Base-by-base conservation (phyloP, 176 grass and related monocot genomes). In the Thinopyrum elongatum region DNA sequence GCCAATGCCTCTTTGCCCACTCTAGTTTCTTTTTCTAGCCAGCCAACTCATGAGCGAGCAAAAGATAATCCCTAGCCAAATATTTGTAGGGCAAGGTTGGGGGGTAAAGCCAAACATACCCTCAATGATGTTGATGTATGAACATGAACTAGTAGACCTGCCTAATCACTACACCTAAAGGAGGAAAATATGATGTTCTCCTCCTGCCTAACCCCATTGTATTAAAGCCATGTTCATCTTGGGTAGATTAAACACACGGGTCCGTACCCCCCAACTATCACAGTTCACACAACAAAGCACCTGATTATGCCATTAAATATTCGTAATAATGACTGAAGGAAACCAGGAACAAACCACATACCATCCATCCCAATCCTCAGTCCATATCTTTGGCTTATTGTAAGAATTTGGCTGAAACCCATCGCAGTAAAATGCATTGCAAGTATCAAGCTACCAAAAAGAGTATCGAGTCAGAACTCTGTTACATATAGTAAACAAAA, bases 311-410 rank as follows among this genome's bases (percentile, higher is more conserved):
- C 70, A 15, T 6, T 61, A 74, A 80, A 21, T 65, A 25, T 73
- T 65, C 55, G 74, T 34, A 12, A 5, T 61, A 31, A 34, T 29
- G 23, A 47, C 21, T 25, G 10, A 75, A 59, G 29, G 25, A 76
- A 84, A 78, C 41, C 26, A 72, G 35, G 55, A 64, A 80, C 55
- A 61, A 85, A 78, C 21, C 36, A 66, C 70, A 39, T 95, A 98
- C 96, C 96, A 98, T 89, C 96, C 96, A 86, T 94, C 91, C 96
- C 96, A 98, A 79, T 95, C 91, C 89, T 98, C 96, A 31, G 96
- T 98, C 93, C 93, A 98, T 66, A 98, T 78, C 31, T 69, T 89
- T 83, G 96, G 93, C 75, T 92, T 98, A 66, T 60, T 83, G 53
- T 95, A 83, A 85, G 87, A 89, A 79, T 98, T 98, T 49, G 96